Conservation (phyloP, 495 filamentous ascomycete genomes). For the Aspergillus hancockii region DNA sequence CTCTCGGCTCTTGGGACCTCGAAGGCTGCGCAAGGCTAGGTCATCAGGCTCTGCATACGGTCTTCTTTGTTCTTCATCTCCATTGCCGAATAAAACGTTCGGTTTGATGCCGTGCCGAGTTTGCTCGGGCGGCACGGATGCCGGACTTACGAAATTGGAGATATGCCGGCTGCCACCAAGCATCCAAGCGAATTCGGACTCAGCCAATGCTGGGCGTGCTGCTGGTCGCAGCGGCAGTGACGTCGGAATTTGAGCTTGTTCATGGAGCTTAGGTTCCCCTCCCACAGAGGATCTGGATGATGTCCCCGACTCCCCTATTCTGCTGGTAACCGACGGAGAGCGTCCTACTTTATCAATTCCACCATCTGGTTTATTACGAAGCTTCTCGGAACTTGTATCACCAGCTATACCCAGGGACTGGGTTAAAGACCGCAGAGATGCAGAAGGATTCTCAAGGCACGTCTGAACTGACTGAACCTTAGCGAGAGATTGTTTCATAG, state of each 20-base stretch:
- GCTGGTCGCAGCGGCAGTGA: conserved; percentile 17
- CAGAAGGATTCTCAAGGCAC: conserved; percentile 67
- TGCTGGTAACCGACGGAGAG: conserved; percentile 7
- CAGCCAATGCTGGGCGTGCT: conserved; percentile 54
- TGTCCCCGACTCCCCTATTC: conserved; percentile 2
- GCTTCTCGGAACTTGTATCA: conserved; percentile 7
- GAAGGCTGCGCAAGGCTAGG: conserved; percentile 50
- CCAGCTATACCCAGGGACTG: conserved; percentile 10
- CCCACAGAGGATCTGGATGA: conserved; percentile 14
- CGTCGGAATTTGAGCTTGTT: conserved; percentile 13
- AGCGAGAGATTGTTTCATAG: conserved; percentile 56
- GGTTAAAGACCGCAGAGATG: conserved; percentile 37
- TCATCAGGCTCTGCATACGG: conserved; percentile 40
- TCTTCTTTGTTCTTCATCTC: conserved; percentile 32
- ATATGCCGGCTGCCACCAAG: conserved; percentile 59
- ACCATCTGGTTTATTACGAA: neutral
- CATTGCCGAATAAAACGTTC: conserved; percentile 41
- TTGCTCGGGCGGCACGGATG: conserved; percentile 49
- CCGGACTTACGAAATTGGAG: conserved; percentile 51
- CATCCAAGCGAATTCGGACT: conserved; percentile 96
- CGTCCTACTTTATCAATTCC: conserved; percentile 10
- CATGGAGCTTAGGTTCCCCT: conserved; percentile 10
- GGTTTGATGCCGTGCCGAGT: conserved; percentile 41
- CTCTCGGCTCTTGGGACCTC: conserved; percentile 60
- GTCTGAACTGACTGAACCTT: conserved; percentile 78